Percentiles rank a stretch among this genome's conserved stretches.
phyloP scores from a whole-genome alignment of 495 filamentous ascomycete species.

The Haplographium delicatum region DNA sequence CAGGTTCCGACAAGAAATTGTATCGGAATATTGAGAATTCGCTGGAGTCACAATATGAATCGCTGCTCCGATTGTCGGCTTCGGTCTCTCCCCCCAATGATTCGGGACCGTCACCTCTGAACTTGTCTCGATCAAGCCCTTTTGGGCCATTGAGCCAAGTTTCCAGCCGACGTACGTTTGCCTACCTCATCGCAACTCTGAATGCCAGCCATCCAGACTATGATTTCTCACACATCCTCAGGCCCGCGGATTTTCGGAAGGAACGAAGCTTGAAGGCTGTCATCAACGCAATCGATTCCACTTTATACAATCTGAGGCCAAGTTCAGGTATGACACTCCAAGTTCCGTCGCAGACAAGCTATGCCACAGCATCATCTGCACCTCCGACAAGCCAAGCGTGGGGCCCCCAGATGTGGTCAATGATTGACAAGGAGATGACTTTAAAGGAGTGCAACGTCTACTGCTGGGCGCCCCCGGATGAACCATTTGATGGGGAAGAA shows the following conservation, averaged over 20 bases:
- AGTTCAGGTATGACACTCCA: constrained; percentile 25
- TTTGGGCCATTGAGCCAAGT: constrained; percentile 85
- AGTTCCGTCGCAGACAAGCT: constrained; percentile 28
- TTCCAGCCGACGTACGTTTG: constrained; percentile 84
- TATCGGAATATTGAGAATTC: constrained; percentile 91
- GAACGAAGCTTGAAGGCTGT: constrained; percentile 69
- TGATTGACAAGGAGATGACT: constrained; percentile 88
- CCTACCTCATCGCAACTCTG: constrained; percentile 94
- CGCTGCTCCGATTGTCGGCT: constrained; percentile 73
- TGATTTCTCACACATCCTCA: constrained; percentile 87
- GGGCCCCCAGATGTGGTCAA: constrained; percentile 83
- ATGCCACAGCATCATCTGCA: constrained; percentile 37
- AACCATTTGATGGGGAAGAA: constrained; percentile 82
- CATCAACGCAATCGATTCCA: constrained; percentile 78
- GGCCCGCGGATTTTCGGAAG: constrained; percentile 79
- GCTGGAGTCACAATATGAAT: constrained; percentile 84
- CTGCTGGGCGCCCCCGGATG: constrained; percentile 78
- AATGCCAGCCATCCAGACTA: constrained; percentile 97
- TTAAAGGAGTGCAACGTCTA: constrained; percentile 81
- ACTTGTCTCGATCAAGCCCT: constrained; percentile 77
- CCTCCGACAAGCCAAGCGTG: constrained; percentile 52
- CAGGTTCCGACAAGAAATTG: constrained; percentile 84
- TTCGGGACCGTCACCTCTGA: constrained; percentile 52
- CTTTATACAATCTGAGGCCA: constrained; percentile 76
- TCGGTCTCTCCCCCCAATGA: constrained; percentile 74